Percentiles rank a stretch among this genome's conserved stretches.
phyloP scores from a whole-genome alignment of 2,329 filamentous ascomycete genomes.

The Fusarium acutatum region DNA sequence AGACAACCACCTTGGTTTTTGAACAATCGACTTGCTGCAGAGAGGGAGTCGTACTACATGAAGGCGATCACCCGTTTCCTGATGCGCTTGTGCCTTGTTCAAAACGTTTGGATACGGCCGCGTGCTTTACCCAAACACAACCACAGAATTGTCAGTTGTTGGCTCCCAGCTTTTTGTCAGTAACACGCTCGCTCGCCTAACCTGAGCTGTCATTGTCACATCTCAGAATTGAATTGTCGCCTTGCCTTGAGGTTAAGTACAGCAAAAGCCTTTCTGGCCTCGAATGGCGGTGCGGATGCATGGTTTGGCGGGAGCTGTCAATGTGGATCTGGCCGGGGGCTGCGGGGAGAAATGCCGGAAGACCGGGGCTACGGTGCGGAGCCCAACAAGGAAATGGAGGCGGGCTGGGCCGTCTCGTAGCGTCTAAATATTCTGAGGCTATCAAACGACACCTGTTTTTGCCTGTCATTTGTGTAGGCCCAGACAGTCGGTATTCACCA shows the following conservation, averaged over 20 bases:
- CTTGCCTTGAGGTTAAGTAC: constrained; percentile 21
- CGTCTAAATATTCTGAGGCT: constrained; percentile 22
- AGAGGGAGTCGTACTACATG: neutral
- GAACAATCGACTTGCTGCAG: neutral
- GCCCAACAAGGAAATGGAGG: constrained; percentile 16
- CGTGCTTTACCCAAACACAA: neutral
- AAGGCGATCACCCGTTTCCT: constrained; percentile 10
- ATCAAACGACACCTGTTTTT: neutral
- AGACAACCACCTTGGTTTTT: constrained; percentile 4
- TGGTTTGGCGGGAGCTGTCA: constrained; percentile 12
- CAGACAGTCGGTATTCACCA: constrained; percentile 16
- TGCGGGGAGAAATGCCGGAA: constrained; percentile 15
- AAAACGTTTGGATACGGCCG: constrained; percentile 2
- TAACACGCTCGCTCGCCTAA: constrained; percentile 6
- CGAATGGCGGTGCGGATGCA: constrained; percentile 24
- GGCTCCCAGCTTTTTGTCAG: constrained; percentile 7
- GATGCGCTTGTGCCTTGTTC: constrained; percentile 2
- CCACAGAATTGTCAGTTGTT: constrained; percentile 6
- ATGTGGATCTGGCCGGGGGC: constrained; percentile 25
- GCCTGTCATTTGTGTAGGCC: constrained; percentile 4
- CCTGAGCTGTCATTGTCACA: constrained; percentile 22
- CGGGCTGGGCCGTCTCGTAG: constrained; percentile 30
- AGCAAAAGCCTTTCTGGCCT: constrained; percentile 13
- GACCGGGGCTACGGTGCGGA: constrained; percentile 16
- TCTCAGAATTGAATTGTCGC: constrained; percentile 13